Percentiles rank a stretch among this genome's conserved stretches.
Evolutionary conservation across 2,329 filamentous ascomycete genomes (phyloP).

Genomic region (Metarhizium humberi): DNA sequence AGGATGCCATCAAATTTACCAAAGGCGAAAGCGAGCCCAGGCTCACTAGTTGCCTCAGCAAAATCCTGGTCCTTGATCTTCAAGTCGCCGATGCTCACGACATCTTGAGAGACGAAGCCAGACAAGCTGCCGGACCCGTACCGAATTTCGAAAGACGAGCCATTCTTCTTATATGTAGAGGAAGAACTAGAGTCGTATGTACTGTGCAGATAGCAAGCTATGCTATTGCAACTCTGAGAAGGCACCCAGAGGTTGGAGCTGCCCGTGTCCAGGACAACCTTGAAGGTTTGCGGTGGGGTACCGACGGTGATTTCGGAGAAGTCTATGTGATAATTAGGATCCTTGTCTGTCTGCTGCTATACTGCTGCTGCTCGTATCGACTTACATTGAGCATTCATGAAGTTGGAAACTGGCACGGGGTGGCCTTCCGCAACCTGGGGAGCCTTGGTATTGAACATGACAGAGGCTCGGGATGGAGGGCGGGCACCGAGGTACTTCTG

Average conservation of each 20-base stretch:
- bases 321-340: slow-evolving; percentile 42
- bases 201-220: slow-evolving; percentile 93
- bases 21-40: slow-evolving; percentile 94
- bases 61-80: slow-evolving; percentile 86
- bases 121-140: slow-evolving; percentile 93
- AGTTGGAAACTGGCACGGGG: slow-evolving; percentile 87
- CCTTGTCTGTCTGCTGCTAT: not conserved
- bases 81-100: slow-evolving; percentile 78
- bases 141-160: slow-evolving; percentile 80
- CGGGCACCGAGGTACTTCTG: slow-evolving; percentile 92
- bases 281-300: slow-evolving; percentile 88
- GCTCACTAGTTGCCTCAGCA: slow-evolving; percentile 91
- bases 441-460: slow-evolving; percentile 70
- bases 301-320: slow-evolving; percentile 95
- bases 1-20: slow-evolving; percentile 96
- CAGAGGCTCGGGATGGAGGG: slow-evolving; percentile 58
- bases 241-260: slow-evolving; percentile 99
- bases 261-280: slow-evolving; percentile 96
- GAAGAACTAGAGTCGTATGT: slow-evolving; percentile 93
- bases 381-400: slow-evolving; percentile 97
- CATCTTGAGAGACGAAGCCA: slow-evolving; percentile 88
- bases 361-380: slow-evolving; percentile 8
- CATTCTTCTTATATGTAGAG: slow-evolving; percentile 89
- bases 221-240: slow-evolving; percentile 80
- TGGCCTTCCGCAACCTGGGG: slow-evolving; percentile 60